Base-by-base conservation (phyloP, 2,329 filamentous ascomycete species). In the Alternaria sp. region DNA sequence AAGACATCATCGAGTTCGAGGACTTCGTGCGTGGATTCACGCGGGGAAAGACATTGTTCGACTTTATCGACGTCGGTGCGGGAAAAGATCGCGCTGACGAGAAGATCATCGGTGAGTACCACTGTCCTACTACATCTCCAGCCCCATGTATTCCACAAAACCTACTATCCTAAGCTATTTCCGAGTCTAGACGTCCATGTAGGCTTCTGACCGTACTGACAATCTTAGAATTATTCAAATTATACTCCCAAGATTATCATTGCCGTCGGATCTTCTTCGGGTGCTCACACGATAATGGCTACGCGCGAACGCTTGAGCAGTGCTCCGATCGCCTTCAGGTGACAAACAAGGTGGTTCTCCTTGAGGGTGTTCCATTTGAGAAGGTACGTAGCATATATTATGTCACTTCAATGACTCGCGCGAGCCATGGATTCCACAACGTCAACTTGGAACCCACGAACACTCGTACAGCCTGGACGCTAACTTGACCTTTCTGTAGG, bases 191-290 rank as follows among this genome's bases (percentile, higher is more conserved):
- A 32, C 30, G 30, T 32, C 13, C 30, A 32, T 32, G 30, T 32
- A 32, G 30, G 30, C 30, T 32, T 32, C 30, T 32, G 30, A 32
- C 30, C 6, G 30, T 32, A 32, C 30, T 32, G 30, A 32, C 30
- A 32, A 32, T 32, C 30, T 32, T 32, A 87, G 86, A 86, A 67
- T 80, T 80, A 25, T 85, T 89, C 76, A 85, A 86, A 68, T 74
- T 87, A 51, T 83, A 85, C 74, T 78, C 88, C 54, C 81, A 85
- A 75, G 85, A 89, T 69, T 85, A 83, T 65, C 87, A 88, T 68
- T 90, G 88, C 71, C 86, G 86, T 57, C 86, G 88, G 59, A 84
- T 90, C 56, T 80, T 89, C 52, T 81, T 90, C 36, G 88, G 87
- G 9, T 88, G 87, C 74, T 86, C 85, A 13, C 84, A 86, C 62